These are phyloP conservation scores for Leccinum boreale DNA, from an alignment of 768 basidiomycete genomes.

Conservation along the genomic window DNA sequence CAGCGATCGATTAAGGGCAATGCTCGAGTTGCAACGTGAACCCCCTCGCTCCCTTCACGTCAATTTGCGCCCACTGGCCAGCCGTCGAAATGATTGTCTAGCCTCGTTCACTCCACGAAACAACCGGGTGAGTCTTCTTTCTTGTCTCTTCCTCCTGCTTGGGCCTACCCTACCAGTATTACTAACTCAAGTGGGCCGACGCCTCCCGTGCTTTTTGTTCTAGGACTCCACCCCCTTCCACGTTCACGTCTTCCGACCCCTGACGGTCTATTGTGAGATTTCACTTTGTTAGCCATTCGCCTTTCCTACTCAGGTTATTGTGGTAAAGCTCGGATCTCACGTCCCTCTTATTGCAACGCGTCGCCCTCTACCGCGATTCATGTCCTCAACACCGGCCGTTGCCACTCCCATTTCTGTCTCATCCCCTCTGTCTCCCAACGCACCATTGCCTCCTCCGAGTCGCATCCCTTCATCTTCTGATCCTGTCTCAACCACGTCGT, in stretches of 20 bases:
- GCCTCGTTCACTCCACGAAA: slow-evolving; percentile 10
- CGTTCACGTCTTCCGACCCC: background rate
- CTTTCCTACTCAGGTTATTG: slow-evolving; percentile 1
- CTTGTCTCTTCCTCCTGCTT: background rate
- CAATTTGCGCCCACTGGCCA: slow-evolving; percentile 13
- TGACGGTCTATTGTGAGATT: slow-evolving; percentile 3
- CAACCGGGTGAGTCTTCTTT: slow-evolving; percentile 16
- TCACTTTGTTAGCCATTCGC: slow-evolving; percentile 2
- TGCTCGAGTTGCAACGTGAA: slow-evolving; percentile 15
- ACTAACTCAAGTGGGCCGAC: background rate
- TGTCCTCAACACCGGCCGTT: slow-evolving; percentile 20
- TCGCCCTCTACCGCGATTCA: slow-evolving; percentile 6
- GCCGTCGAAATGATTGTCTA: slow-evolving; percentile 20
- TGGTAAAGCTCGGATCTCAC: slow-evolving; percentile 5
- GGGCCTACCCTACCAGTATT: background rate
- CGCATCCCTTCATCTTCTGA: slow-evolving; percentile 9
- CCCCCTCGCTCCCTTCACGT: slow-evolving; percentile 15
- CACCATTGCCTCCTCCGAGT: slow-evolving; percentile 4
- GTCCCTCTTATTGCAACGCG: slow-evolving; percentile 2
- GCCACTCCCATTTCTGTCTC: slow-evolving; percentile 9
- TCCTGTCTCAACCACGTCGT: slow-evolving; percentile 18
- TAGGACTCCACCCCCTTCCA: background rate
- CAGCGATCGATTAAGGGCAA: slow-evolving; percentile 12
- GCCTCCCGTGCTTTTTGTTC: background rate
- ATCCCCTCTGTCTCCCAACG: slow-evolving; percentile 9